These are phyloP conservation scores for Darksidea phi DNA, from an alignment of 495 filamentous ascomycete species.

Conservation along the genomic window DNA sequence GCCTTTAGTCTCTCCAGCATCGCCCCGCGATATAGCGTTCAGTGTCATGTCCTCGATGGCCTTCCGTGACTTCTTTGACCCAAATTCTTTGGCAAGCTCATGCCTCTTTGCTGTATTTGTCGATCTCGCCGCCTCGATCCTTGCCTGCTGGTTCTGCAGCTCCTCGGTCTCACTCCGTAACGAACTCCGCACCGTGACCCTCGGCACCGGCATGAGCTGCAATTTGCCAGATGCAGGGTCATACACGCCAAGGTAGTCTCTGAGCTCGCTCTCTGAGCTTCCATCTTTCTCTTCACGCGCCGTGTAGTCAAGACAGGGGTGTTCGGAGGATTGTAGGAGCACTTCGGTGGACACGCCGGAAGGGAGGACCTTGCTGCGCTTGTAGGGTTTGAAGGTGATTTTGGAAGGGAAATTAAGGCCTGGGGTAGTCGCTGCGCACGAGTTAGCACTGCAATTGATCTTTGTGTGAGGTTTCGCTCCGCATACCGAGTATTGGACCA, in stretches of 20 bases:
- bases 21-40: constrained; percentile 63
- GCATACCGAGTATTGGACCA: constrained; percentile 35
- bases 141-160: constrained; percentile 56
- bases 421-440: constrained; percentile 60
- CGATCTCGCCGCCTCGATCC: constrained; percentile 41
- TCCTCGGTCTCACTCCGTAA: constrained; percentile 43
- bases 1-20: constrained; percentile 16
- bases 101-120: constrained; percentile 50
- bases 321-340: constrained; percentile 73
- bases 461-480: background rate
- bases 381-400: constrained; percentile 63
- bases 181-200: constrained; percentile 59
- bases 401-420: constrained; percentile 60
- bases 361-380: constrained; percentile 33
- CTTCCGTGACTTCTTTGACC: constrained; percentile 91
- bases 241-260: constrained; percentile 84
- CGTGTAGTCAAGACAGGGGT: constrained; percentile 76
- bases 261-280: constrained; percentile 61
- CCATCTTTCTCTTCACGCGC: constrained; percentile 69
- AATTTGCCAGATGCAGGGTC: constrained; percentile 71
- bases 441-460: constrained; percentile 3
- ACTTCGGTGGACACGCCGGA: constrained; percentile 58
- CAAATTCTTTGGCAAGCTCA: constrained; percentile 83
- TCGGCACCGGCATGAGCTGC: constrained; percentile 71
- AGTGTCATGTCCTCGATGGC: constrained; percentile 71